Evolutionary conservation across 192 early-diverging fungal species (phyloP), one percentile per base, ranked within the genome.

Genomic region (Entophlyctis luteolus): DNA sequence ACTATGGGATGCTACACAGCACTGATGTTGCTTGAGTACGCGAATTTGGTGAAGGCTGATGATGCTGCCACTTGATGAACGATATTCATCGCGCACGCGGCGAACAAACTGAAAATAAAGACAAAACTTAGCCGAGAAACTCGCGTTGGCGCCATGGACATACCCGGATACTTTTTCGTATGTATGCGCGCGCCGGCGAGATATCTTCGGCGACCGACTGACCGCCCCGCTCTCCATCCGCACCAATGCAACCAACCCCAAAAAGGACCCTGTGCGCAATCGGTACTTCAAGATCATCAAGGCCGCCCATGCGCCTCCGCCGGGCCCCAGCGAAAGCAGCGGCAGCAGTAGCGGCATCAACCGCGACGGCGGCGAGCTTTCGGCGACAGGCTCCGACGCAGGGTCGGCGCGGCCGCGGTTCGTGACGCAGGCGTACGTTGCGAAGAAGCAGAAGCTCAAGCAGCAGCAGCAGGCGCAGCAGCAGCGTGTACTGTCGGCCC

Each of bases 211-310:
- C 49, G 10, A 10, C 29, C 49, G 22, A 27, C 20, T 52, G 22
- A 12, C n/a, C 42, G 10, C n/a, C 55, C n/a, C 33, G n/a, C 33
- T 14, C 5, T 14, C 37, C 55, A 8, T 34, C 16, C 55, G 16
- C 14, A 35, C 25, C 8, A 14, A 35, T 35, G 20, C 23, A 29
- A 36, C 18, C 27, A n/a, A 16, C 33, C 55, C 55, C 8, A 12
- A 29, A 3, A 29, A 60, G 58, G 58, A 60, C 38, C 37, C 12
- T 2, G 58, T 12, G 10, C 27, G 35, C 31, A 60, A 60, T 3
- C 20, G 32, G 37, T 60, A 60, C 58, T 60, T 60, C 58, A 60
- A 60, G 38, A 60, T 60, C 35, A 60, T 60, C 39, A 38, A 38
- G 35, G 28, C n/a, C 58, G 10, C 25, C n/a, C n/a, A 14, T 23